These are phyloP conservation scores for Hericium coralloides DNA, from an alignment of 768 basidiomycete genomes.

Conservation along the genomic window DNA sequence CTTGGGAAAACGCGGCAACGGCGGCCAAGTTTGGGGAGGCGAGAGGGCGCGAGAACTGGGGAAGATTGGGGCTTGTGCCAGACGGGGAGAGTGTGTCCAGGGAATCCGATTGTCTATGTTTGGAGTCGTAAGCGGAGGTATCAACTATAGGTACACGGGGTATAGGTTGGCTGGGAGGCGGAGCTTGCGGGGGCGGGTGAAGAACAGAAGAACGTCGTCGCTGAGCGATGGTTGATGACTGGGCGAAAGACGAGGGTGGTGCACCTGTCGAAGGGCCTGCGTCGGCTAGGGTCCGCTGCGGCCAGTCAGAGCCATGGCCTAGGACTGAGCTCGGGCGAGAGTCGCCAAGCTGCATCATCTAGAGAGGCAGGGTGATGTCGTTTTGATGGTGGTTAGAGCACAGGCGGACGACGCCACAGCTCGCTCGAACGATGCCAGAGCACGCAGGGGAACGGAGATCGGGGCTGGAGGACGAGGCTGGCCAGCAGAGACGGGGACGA, in stretches of 20 bases:
- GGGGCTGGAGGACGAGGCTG: background rate
- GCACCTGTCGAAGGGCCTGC: slow-evolving; percentile 21
- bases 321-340: slow-evolving; percentile 20
- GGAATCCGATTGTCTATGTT: slow-evolving; percentile 5
- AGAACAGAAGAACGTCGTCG: slow-evolving; percentile 66
- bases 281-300: slow-evolving; percentile 11
- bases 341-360: slow-evolving; percentile 13
- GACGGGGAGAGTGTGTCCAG: slow-evolving; percentile 16
- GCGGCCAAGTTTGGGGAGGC: slow-evolving; percentile 31
- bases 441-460: background rate
- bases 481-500: background rate
- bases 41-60: slow-evolving; percentile 13
- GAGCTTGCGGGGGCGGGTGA: slow-evolving; percentile 53
- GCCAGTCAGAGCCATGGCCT: slow-evolving; percentile 27
- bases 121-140: slow-evolving; percentile 21
- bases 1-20: slow-evolving; percentile 54
- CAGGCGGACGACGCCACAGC: background rate
- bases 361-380: background rate
- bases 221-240: slow-evolving; percentile 24
- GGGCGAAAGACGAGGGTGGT: slow-evolving; percentile 22
- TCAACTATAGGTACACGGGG: slow-evolving; percentile 46
- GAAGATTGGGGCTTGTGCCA: slow-evolving; percentile 10
- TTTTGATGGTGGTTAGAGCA: background rate
- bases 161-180: slow-evolving; percentile 69
- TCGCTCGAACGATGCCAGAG: too few species aligned